Percentiles rank a stretch among this genome's conserved stretches.
phyloP scores from a whole-genome alignment of 805 yeast genomes.

The Candida insectorum region DNA sequence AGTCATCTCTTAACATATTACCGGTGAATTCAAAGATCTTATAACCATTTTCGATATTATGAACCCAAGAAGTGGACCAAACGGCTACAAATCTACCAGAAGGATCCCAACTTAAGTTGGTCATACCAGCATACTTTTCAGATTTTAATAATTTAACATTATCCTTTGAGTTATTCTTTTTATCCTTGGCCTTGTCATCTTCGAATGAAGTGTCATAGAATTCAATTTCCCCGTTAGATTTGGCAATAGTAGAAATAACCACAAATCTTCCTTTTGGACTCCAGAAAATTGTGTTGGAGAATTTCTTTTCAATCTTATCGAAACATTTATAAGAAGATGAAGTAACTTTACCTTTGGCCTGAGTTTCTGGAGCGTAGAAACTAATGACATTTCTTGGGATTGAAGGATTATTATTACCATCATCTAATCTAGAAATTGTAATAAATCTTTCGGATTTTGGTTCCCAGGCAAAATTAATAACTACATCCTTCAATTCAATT shows the following conservation, averaged over 20 bases:
- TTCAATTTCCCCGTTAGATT: slow-evolving; percentile 63
- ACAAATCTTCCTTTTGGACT: slow-evolving; percentile 92
- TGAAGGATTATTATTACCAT: slow-evolving; percentile 57
- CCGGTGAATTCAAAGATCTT: slow-evolving; percentile 85
- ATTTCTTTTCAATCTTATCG: slow-evolving; percentile 57
- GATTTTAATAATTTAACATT: slow-evolving; percentile 60
- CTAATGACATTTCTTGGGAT: slow-evolving; percentile 63
- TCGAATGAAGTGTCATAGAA: slow-evolving; percentile 85
- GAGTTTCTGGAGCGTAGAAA: slow-evolving; percentile 79
- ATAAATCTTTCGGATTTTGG: slow-evolving; percentile 87
- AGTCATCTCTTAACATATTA: slow-evolving; percentile 67
- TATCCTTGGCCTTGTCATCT: slow-evolving; percentile 56
- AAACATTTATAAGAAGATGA: slow-evolving; percentile 55
- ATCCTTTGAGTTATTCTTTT: slow-evolving; percentile 36
- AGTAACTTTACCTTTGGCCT: slow-evolving; percentile 38
- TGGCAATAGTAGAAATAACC: slow-evolving; percentile 45
- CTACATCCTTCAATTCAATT: slow-evolving; percentile 86
- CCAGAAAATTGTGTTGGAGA: slow-evolving; percentile 75
- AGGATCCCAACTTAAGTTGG: slow-evolving; percentile 91
- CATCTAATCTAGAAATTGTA: slow-evolving; percentile 63
- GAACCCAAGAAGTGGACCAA: slow-evolving; percentile 85
- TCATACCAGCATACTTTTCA: slow-evolving; percentile 71
- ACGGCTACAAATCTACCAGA: slow-evolving; percentile 88
- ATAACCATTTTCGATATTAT: slow-evolving; percentile 86
- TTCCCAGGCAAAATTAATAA: slow-evolving; percentile 91